Evolutionary conservation across 495 filamentous ascomycete genomes (phyloP), one percentile per base, ranked within the genome.

Genomic region (Trichoderma gamsii): DNA sequence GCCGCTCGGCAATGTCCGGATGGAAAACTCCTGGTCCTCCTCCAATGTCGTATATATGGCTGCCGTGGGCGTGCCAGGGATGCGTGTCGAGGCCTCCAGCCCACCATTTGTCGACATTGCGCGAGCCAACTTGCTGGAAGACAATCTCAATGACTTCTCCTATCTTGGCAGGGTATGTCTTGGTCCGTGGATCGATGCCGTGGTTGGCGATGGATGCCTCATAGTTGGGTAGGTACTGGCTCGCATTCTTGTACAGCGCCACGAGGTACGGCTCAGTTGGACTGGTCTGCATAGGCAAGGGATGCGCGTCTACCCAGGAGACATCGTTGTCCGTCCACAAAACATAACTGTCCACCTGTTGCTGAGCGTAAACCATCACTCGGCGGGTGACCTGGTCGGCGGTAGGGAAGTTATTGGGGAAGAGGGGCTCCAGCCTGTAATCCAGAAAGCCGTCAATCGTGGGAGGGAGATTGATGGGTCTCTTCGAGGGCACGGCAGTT

Each of bases 61-160:
- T 73, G 11, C 86, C 84, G 72, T 88, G 87, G 0, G 76, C 80
- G 70, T 89, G 87, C 74, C 84, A 88, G 4, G 87, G 87, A 67
- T 89, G 87, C 2, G 78, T 77, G 64, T 88, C 83, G n/a, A 85
- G 75, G 3, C 78, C 11, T 29, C 56, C 76, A 8, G 83, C 85
- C 11, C 70, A 15, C 21, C 7, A 16, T 2, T 43, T 72, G n/a
- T 72, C 66, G 7, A 69, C 69, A 27, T 56, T 63, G 61, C 84
- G 78, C 68, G 81, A 76, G 41, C 87, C 79, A 41, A 88, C 85
- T 67, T 89, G 86, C 64, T 84, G 78, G 69, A 82, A 76, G 41
- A 88, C 79, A 41, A 88, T 86, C 67, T 89, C 87, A n/a, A 89
- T 69, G 12, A 88, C 83, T 70, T 89, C 86, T 21, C 84, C 85